A percentile compares a stretch with the other conserved stretches of the same genome.
phyloP scores from a whole-genome alignment of 768 basidiomycete species.

The Boletales sp. region DNA sequence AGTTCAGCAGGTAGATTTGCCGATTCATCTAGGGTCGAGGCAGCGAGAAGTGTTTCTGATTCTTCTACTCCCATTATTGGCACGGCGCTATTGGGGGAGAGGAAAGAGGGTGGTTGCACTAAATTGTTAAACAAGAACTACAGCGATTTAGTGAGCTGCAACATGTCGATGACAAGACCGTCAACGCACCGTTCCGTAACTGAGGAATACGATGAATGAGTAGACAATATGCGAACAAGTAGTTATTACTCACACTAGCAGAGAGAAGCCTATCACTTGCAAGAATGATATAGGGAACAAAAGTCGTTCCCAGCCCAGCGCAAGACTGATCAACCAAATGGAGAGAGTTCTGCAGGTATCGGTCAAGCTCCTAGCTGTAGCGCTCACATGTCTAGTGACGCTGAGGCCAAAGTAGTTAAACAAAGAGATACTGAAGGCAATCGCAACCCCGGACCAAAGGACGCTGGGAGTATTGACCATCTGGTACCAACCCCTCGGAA shows the following conservation, averaged over 20 bases:
- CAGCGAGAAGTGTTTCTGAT: slow-evolving; percentile 45
- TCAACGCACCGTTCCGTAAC: slow-evolving; percentile 77
- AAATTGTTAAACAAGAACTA: slow-evolving; percentile 92
- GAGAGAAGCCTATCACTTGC: slow-evolving; percentile 79
- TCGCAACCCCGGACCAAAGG: slow-evolving; percentile 62
- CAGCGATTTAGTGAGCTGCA: slow-evolving; percentile 7
- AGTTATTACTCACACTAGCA: slow-evolving; percentile 74
- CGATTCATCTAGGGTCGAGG: slow-evolving; percentile 64
- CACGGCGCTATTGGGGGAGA: slow-evolving; percentile 34
- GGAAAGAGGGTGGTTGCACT: slow-evolving; percentile 57
- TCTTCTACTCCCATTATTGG: slow-evolving; percentile 51
- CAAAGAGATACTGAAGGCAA: slow-evolving; percentile 70
- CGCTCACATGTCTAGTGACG: slow-evolving; percentile 90
- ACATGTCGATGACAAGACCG: slow-evolving; percentile 4
- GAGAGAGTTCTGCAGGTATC: slow-evolving; percentile 93
- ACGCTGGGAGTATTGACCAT: slow-evolving; percentile 77
- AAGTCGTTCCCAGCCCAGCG: slow-evolving; percentile 86
- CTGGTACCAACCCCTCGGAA: slow-evolving; percentile 85
- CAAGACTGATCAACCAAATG: slow-evolving; percentile 94
- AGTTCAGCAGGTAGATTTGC: slow-evolving; percentile 79
- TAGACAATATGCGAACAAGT: background rate
- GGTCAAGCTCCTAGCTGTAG: slow-evolving; percentile 86
- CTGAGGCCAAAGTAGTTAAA: slow-evolving; percentile 92
- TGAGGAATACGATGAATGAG: slow-evolving; percentile 27
- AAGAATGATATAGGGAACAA: slow-evolving; percentile 78